A percentile compares a stretch with the other conserved stretches of the same genome.
These are phyloP conservation scores for Zanthoxylum bungeanum DNA, from an alignment of 345 rosid species.

Conservation along the genomic window DNA sequence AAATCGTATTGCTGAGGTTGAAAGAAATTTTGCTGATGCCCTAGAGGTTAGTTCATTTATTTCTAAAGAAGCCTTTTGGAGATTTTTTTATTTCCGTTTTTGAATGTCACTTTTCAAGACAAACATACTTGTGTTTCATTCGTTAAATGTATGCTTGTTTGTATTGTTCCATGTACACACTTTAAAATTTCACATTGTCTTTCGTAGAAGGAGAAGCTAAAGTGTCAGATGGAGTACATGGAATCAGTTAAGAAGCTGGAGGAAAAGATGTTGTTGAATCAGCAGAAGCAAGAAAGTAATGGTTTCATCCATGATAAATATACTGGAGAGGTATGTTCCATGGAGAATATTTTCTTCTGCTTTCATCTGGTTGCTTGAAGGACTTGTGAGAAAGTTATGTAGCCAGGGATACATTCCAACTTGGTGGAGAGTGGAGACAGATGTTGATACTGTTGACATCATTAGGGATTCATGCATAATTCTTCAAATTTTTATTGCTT, in stretches of 20 bases:
- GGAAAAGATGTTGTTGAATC: constrained; percentile 71
- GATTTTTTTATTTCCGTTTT: background rate
- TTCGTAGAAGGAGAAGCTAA: constrained; percentile 73
- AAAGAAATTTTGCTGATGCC: constrained; percentile 75
- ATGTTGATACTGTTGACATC: background rate
- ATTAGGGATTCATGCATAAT: background rate
- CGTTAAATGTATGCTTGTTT: background rate
- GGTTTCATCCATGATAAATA: constrained; percentile 39
- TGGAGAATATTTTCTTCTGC: background rate
- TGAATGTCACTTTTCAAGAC: background rate
- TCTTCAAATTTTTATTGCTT: background rate
- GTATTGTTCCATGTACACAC: background rate
- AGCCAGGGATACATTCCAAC: constrained; percentile 6
- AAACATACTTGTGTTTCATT: background rate
- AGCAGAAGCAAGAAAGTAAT: constrained; percentile 48
- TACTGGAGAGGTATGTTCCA: constrained; percentile 47
- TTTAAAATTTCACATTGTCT: background rate
- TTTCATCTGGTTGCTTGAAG: constrained; percentile 5
- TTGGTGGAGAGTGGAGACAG: background rate
- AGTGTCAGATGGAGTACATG: constrained; percentile 88
- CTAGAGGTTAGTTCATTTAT: constrained; percentile 62
- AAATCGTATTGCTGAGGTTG: constrained; percentile 70
- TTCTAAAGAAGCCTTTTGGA: constrained; percentile 1
- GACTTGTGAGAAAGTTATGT: background rate
- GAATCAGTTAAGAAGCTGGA: constrained; percentile 91